phyloP scores from a whole-genome alignment of 768 basidiomycete genomes.

The Russula foetens region DNA sequence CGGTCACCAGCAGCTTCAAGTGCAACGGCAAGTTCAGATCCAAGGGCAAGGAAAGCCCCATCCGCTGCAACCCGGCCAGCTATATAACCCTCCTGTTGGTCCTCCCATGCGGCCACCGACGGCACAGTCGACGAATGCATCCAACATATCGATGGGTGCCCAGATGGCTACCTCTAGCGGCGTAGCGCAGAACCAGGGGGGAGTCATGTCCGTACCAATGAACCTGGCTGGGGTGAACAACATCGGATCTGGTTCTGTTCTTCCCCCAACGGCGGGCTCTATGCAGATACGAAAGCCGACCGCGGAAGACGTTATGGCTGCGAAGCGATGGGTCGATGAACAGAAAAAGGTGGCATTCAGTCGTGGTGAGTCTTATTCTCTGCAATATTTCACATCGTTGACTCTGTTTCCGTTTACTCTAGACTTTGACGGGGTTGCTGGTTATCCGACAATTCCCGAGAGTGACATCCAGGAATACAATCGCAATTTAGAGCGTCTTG shows the following conservation, averaged over 20 bases:
- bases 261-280: neutral
- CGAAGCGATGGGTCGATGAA: slow-evolving; percentile 8
- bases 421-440: neutral
- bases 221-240: neutral
- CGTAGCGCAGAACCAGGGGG: slow-evolving; percentile 2
- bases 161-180: neutral
- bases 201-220: slow-evolving; percentile 4
- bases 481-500: slow-evolving; percentile 13
- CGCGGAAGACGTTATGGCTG: neutral
- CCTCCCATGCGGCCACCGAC: neutral
- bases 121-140: neutral
- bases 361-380: neutral
- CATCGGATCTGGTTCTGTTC: neutral
- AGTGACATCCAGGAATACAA: slow-evolving; percentile 11
- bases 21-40: neutral
- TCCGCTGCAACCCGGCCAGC: neutral
- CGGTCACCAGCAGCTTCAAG: neutral
- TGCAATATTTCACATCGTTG: neutral
- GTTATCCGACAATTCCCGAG: neutral
- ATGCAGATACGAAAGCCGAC: neutral
- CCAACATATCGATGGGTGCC: neutral
- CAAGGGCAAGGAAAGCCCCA: slow-evolving; percentile 1
- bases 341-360: neutral
- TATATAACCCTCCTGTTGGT: neutral
- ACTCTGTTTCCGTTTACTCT: neutral